These are phyloP conservation scores for Bisporella sp. DNA, from an alignment of 2,329 filamentous ascomycete genomes.

Conservation along the genomic window DNA sequence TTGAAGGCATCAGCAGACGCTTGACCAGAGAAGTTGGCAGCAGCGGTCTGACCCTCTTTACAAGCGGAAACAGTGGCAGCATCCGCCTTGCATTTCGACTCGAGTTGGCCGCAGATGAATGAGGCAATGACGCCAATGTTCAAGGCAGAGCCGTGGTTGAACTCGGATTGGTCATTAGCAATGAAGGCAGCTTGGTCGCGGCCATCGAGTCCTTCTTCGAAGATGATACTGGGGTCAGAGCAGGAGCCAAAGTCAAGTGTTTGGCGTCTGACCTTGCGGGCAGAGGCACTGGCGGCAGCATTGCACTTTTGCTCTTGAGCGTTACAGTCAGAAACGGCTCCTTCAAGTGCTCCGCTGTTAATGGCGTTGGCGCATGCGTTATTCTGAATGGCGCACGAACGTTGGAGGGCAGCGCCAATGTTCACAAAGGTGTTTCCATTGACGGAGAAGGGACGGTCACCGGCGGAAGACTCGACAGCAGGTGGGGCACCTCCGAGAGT, in stretches of 20 bases:
- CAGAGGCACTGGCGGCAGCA: slow-evolving; percentile 1
- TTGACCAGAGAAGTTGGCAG: slow-evolving; percentile 20
- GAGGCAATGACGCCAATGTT: slow-evolving; percentile 40
- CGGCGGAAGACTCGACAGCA: slow-evolving; percentile 39
- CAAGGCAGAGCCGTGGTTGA: slow-evolving; percentile 39
- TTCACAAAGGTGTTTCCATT: slow-evolving; percentile 52
- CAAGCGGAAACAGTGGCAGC: slow-evolving; percentile 15
- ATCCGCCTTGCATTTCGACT: slow-evolving; percentile 13
- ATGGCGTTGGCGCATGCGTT: slow-evolving; percentile 51
- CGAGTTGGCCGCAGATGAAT: slow-evolving; percentile 38
- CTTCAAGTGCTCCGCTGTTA: slow-evolving; percentile 40
- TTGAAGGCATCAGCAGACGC: slow-evolving; percentile 31
- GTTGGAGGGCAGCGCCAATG: slow-evolving; percentile 46
- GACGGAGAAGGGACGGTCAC: slow-evolving; percentile 46
- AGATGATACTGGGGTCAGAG: slow-evolving; percentile 34
- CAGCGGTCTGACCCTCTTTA: slow-evolving; percentile 11
- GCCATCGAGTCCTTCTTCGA: slow-evolving; percentile 37
- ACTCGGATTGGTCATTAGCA: slow-evolving; percentile 33
- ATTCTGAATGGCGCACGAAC: slow-evolving; percentile 55
- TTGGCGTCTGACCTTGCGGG: not conserved
- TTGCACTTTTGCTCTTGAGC: slow-evolving; percentile 38
- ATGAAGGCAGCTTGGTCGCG: slow-evolving; percentile 36
- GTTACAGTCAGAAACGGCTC: slow-evolving; percentile 44
- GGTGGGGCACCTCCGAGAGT: slow-evolving; percentile 46
- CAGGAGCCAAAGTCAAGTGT: slow-evolving; percentile 34